phyloP scores from a whole-genome alignment of 306 rosid genomes.

The Medicago ruthenica region DNA sequence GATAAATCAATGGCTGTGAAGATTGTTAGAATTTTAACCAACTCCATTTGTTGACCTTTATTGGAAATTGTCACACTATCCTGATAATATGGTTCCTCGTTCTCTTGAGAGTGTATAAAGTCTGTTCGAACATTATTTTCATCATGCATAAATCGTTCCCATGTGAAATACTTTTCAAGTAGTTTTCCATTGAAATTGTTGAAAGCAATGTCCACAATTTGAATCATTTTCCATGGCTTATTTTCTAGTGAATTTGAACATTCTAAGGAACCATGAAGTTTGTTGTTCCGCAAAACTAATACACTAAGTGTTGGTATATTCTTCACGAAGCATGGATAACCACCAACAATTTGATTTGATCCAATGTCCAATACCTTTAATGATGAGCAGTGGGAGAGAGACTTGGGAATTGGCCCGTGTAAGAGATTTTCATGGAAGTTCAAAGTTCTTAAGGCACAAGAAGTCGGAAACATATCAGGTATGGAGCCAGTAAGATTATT shows the following conservation, averaged over 20 bases:
- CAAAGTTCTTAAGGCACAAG: constrained; percentile 36
- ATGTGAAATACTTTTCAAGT: constrained; percentile 5
- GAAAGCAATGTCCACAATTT: constrained; percentile 49
- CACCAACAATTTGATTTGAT: neutral
- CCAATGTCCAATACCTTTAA: constrained; percentile 24
- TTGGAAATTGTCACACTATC: constrained; percentile 1
- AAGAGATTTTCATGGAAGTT: constrained; percentile 37
- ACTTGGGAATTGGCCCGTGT: constrained; percentile 43
- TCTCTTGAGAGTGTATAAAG: neutral
- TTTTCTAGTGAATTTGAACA: constrained; percentile 18
- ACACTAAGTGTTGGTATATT: constrained; percentile 34
- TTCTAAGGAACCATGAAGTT: constrained; percentile 34
- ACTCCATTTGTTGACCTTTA: constrained; percentile 23
- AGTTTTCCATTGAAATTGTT: constrained; percentile 49
- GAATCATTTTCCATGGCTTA: constrained; percentile 41
- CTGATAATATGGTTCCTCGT: neutral
- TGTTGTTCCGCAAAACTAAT: constrained; percentile 43
- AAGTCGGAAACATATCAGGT: constrained; percentile 3
- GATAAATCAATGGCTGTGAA: constrained; percentile 51
- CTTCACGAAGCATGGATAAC: neutral
- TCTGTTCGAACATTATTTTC: neutral
- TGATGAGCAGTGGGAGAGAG: constrained; percentile 23
- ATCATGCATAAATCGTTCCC: constrained; percentile 41
- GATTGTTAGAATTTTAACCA: constrained; percentile 30
- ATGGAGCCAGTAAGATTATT: constrained; percentile 40